These are phyloP conservation scores for Helotiales sp. DNA, from an alignment of 2,329 filamentous ascomycete genomes.

Conservation along the genomic window DNA sequence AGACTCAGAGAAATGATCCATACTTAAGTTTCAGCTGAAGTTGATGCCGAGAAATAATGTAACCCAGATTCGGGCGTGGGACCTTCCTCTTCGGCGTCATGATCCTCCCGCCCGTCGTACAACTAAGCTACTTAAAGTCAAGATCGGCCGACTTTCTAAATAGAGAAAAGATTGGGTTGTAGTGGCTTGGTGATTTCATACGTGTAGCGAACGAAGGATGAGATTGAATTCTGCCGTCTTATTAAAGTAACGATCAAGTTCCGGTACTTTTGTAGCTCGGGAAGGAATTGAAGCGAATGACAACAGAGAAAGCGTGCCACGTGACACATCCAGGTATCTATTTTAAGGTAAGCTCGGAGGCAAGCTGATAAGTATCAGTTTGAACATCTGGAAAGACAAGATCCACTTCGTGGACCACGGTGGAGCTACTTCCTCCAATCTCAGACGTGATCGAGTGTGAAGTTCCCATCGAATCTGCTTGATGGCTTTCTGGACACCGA, in stretches of 20 bases:
- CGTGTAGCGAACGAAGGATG: background rate
- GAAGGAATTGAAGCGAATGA: background rate
- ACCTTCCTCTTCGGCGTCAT: background rate
- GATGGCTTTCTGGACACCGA: conserved; percentile 8
- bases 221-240: background rate
- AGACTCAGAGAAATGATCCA: background rate
- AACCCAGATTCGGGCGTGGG: background rate
- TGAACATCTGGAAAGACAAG: background rate
- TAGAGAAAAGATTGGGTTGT: background rate
- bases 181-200: background rate
- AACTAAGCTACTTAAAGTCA: background rate
- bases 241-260: background rate
- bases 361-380: background rate
- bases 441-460: background rate
- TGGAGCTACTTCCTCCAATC: background rate
- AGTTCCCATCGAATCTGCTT: conserved; percentile 13
- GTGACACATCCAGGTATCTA: background rate
- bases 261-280: conserved; percentile 1
- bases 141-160: background rate
- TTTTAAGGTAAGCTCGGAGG: background rate
- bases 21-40: background rate
- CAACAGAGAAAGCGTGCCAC: background rate
- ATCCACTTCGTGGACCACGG: background rate
- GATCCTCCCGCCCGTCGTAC: conserved; percentile 1
- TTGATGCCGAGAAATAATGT: background rate